phyloP scores from a whole-genome alignment of 2,329 filamentous ascomycete genomes.

The Neonectria hederae region DNA sequence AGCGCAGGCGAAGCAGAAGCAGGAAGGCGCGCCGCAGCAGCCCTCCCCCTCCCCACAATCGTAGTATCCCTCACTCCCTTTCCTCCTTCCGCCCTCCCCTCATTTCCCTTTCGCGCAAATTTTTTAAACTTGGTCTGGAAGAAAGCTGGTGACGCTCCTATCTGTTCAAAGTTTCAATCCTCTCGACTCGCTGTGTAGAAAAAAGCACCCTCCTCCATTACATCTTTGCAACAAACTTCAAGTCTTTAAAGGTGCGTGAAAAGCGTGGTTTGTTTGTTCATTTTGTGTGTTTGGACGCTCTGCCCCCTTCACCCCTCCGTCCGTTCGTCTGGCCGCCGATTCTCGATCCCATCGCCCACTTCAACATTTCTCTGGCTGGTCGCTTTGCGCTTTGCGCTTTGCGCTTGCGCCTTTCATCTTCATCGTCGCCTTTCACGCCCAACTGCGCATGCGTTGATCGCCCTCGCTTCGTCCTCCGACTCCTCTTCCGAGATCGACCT shows the following conservation, averaged over 20 bases:
- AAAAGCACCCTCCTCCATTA: neutral
- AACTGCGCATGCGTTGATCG: neutral
- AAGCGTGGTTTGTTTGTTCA: constrained; percentile 6
- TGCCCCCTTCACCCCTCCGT: constrained; percentile 17
- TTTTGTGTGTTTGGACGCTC: constrained; percentile 14
- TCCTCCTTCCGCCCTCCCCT: constrained; percentile 29
- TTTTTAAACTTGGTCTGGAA: constrained; percentile 29
- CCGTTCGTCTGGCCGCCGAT: constrained; percentile 3
- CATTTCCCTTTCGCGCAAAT: constrained; percentile 38
- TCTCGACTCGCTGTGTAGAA: constrained; percentile 16
- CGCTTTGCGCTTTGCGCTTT: constrained; percentile 1
- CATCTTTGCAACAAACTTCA: neutral
- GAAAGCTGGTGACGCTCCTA: constrained; percentile 19
- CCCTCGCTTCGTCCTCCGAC: neutral
- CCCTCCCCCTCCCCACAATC: constrained; percentile 23
- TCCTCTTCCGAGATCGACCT: constrained; percentile 17
- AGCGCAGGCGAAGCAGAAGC: constrained; percentile 18
- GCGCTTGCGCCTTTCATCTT: neutral
- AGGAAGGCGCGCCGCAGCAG: constrained; percentile 19
- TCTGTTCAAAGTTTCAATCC: constrained; percentile 5
- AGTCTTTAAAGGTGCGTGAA: constrained; percentile 23
- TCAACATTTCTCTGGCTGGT: constrained; percentile 1
- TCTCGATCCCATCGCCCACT: neutral
- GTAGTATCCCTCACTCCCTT: constrained; percentile 21
- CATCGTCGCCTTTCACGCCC: neutral